These are phyloP conservation scores for Cryphonectria nitschkei DNA, from an alignment of 2,329 filamentous ascomycete species.

Conservation along the genomic window DNA sequence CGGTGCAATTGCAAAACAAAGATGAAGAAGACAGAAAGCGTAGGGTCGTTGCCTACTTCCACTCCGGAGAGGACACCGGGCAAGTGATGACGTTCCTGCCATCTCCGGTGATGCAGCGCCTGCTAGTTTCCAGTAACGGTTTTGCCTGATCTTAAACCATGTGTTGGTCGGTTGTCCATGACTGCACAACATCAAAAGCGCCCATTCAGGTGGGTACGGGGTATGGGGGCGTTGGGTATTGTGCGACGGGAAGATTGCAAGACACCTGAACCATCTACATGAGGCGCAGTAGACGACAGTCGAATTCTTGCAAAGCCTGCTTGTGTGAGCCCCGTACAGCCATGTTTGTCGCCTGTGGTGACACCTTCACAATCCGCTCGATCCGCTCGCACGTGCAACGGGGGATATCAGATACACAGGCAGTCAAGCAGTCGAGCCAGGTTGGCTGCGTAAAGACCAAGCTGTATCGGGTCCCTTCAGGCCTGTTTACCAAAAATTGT, in stretches of 20 bases:
- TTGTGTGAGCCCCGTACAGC: conserved; percentile 11
- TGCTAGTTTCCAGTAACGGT: conserved; percentile 1
- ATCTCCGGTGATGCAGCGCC: background rate
- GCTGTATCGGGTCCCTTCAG: background rate
- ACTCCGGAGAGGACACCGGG: background rate
- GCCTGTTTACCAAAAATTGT: background rate
- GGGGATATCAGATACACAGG: conserved; percentile 5
- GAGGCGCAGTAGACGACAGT: conserved; percentile 11
- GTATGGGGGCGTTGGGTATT: background rate
- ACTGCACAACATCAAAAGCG: conserved; percentile 12
- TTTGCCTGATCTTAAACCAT: conserved; percentile 2
- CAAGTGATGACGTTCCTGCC: conserved; percentile 21
- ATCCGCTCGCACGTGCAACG: conserved; percentile 16
- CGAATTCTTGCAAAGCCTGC: conserved; percentile 11
- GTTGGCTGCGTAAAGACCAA: conserved; percentile 9
- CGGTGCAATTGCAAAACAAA: background rate
- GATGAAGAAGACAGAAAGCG: background rate
- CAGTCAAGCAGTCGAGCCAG: background rate
- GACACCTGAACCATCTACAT: conserved; percentile 12
- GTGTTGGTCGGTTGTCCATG: background rate
- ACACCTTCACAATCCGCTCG: conserved; percentile 12
- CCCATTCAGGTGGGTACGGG: conserved; percentile 4
- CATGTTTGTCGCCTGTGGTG: conserved; percentile 15
- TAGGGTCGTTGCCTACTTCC: conserved; percentile 9
- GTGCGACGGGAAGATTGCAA: conserved; percentile 11